phyloP scores from a whole-genome alignment of 192 early-diverging fungal species.

The Umbelopsis isabellina region DNA sequence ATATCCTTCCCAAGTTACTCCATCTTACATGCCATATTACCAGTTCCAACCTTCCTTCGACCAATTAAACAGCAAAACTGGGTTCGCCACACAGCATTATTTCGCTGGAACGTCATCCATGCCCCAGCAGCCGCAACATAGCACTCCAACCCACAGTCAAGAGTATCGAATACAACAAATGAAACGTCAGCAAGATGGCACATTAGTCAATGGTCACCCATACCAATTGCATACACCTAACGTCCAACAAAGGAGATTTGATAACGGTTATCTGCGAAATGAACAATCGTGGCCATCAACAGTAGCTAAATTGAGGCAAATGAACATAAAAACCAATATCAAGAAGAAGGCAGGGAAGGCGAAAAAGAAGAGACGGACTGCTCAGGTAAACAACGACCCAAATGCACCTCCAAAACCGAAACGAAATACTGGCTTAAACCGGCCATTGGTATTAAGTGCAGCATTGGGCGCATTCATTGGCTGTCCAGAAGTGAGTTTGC shows the following conservation, averaged over 20 bases:
- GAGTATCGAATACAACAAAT: neutral
- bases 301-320: conserved; percentile 13
- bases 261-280: conserved; percentile 24
- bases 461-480: conserved; percentile 46
- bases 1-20: neutral
- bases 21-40: neutral
- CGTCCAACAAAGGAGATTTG: conserved; percentile 23
- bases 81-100: neutral
- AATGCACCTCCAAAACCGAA: conserved; percentile 42
- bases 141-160: neutral
- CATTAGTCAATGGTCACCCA: neutral
- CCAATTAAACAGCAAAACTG: neutral
- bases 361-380: conserved; percentile 31
- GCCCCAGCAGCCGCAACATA: neutral
- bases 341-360: conserved; percentile 32
- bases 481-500: conserved; percentile 38
- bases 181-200: neutral
- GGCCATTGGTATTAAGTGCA: conserved; percentile 50
- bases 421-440: conserved; percentile 47
- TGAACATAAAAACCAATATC: conserved; percentile 6
- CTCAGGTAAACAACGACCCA: conserved; percentile 31
- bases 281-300: conserved; percentile 19
- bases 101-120: neutral
- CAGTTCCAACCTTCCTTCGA: neutral
- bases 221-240: conserved; percentile 11